Evolutionary conservation across 2,329 filamentous ascomycete genomes (phyloP), one percentile per base, ranked within the genome.

Genomic region (Aspergillus glaucus): DNA sequence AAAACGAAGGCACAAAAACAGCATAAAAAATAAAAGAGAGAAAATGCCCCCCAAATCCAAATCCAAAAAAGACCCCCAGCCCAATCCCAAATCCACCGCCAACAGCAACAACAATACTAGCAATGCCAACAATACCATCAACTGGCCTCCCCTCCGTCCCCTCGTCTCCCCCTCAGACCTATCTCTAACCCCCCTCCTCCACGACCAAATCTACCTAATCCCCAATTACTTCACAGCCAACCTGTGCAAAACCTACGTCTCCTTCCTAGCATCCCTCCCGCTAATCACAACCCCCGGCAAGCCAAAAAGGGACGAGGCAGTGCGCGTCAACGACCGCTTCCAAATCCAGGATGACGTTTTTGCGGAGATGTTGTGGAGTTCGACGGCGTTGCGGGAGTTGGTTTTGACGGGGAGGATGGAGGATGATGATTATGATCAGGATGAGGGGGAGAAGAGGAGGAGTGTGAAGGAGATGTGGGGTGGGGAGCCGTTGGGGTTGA

Each of bases 311-410:
- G 88, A 87, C 43, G 85, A 93, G 48, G 90, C 90, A 1, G 79
- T 88, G 6, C 79, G 92, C 32, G 87, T 95, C 43, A 96, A 96
- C 65, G 92, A 96, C 65, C 82, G 92, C 9, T 95, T 86, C 59
- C 88, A 95, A 69, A 74, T 95, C 17, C 75, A 90, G 24, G 91
- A 96, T 70, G 69, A 80, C 24, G 67, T 55, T 0, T 95, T 96
- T 66, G 87, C 91, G 0, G 76, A 82, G 59, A 75, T 79, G 47
- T 68, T 96, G 12, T 97, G 91, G 90, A 76, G 78, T 41, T 77
- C 81, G 53, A 95, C 90, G 1, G 86, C 85, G 0, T 68, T 97
- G 55, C 83, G 79, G 58, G 80, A 86, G 41, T 74, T 85, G 1
- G 58, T 77, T 58, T 52, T 67, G 62, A 46, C 70, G 62, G 61